phyloP scores from a whole-genome alignment of 176 grass and related monocot species.

The Aegilops umbellulata region DNA sequence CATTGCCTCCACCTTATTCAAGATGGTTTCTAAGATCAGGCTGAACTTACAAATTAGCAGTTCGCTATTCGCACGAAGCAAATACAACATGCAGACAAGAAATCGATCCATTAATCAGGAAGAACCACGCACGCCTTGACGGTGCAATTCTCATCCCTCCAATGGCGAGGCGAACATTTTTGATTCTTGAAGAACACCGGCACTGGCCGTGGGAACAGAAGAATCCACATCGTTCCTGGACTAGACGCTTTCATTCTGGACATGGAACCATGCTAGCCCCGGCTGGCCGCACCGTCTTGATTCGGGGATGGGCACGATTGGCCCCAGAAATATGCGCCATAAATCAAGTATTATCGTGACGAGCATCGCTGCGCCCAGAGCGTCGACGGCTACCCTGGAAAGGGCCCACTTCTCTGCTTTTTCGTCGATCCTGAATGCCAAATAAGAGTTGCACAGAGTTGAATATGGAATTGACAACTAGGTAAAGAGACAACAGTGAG shows the following conservation, averaged over 20 bases:
- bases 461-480: too few relatives aligned
- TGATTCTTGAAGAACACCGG: not conserved
- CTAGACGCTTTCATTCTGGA: constrained; percentile 53
- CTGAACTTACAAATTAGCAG: not conserved
- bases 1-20: not conserved
- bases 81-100: not conserved
- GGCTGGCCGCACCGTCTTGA: constrained; percentile 52
- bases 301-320: constrained; percentile 54
- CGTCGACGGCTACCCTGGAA: constrained; percentile 74
- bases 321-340: constrained; percentile 94
- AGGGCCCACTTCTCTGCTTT: constrained; percentile 70
- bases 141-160: not conserved
- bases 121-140: not conserved
- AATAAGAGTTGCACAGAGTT: not conserved
- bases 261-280: constrained; percentile 77
- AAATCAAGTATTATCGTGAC: constrained; percentile 87
- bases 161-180: not conserved
- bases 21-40: not conserved
- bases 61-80: not conserved
- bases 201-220: not conserved
- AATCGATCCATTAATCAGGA: not conserved
- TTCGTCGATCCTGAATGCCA: constrained; percentile 11
- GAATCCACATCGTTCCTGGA: not conserved
- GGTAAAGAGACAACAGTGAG: not conserved
- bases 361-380: constrained; percentile 84